phyloP scores from a whole-genome alignment of 75 land plant species.

The Cunninghamia lanceolata region DNA sequence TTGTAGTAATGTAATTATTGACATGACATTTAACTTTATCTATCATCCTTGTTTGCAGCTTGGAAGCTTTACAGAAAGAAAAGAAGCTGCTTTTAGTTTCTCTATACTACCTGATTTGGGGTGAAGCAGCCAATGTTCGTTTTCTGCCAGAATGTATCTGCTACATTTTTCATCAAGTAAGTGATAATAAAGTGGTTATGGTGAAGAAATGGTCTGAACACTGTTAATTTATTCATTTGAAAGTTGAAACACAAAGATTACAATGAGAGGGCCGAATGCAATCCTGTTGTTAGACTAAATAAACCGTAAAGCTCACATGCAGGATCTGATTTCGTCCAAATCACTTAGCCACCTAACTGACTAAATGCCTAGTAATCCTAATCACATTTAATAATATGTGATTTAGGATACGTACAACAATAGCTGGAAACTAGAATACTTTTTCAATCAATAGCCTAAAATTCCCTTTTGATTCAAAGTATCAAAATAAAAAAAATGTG shows the following conservation, averaged over 20 bases:
- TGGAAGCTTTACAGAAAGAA: constrained; percentile 34
- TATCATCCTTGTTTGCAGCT: background rate
- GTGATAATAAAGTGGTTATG: constrained; percentile 9
- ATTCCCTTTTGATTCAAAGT: background rate
- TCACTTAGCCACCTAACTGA: background rate
- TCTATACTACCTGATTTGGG: constrained; percentile 91
- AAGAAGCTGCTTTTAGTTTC: constrained; percentile 57
- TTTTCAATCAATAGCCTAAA: background rate
- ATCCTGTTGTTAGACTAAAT: background rate
- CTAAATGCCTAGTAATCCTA: background rate
- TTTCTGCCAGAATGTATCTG: constrained; percentile 98
- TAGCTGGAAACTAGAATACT: background rate
- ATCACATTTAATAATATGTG: background rate
- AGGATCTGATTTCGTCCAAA: background rate
- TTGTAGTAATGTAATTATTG: background rate
- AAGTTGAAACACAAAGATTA: background rate
- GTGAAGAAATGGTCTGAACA: background rate
- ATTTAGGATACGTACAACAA: background rate
- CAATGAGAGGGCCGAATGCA: background rate
- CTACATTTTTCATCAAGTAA: constrained; percentile 95
- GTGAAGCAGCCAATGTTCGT: constrained; percentile 93
- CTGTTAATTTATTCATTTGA: background rate
- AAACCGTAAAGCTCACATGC: background rate
- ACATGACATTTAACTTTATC: background rate
- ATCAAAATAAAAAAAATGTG: background rate